Evolutionary conservation across 2,329 filamentous ascomycete genomes (phyloP).

Genomic region (Nigrograna mackinnonii): DNA sequence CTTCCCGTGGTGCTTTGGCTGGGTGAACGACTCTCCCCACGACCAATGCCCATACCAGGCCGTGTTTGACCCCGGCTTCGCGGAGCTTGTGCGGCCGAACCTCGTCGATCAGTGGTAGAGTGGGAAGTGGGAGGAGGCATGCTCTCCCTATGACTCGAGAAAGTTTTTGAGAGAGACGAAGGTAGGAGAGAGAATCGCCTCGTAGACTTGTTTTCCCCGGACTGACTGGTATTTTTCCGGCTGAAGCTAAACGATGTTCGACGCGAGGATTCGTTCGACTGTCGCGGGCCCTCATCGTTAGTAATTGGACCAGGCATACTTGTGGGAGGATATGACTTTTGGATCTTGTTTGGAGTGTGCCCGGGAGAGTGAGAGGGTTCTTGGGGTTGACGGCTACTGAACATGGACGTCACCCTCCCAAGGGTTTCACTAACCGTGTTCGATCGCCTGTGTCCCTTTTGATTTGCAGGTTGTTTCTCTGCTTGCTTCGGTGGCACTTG

Average conservation of each 20-base stretch:
- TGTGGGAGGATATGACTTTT: conserved; percentile 81
- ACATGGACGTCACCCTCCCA: conserved; percentile 79
- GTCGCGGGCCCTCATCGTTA: conserved; percentile 58
- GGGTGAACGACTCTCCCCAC: conserved; percentile 46
- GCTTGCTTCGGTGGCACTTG: conserved; percentile 56
- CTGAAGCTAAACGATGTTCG: conserved; percentile 55
- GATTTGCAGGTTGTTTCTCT: conserved; percentile 63
- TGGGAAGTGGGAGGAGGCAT: conserved; percentile 31
- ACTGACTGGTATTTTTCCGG: conserved; percentile 47
- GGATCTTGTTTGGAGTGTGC: conserved; percentile 64
- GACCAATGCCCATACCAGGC: conserved; percentile 47
- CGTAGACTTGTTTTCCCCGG: conserved; percentile 42
- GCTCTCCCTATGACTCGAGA: conserved; percentile 42
- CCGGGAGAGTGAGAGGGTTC: conserved; percentile 34
- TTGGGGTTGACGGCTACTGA: conserved; percentile 58
- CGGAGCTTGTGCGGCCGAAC: conserved; percentile 26
- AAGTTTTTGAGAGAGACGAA: conserved; percentile 50
- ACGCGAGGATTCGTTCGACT: conserved; percentile 53
- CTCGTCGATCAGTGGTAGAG: conserved; percentile 36
- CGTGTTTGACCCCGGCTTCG: conserved; percentile 33
- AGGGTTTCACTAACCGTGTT: conserved; percentile 73
- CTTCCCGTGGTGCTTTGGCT: conserved; percentile 51
- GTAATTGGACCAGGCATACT: conserved; percentile 81
- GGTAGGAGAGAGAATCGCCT: conserved; percentile 56
- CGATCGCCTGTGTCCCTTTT: conserved; percentile 72